A percentile compares a stretch with the other conserved stretches of the same genome.
phyloP scores from a whole-genome alignment of 2,329 filamentous ascomycete genomes.

The Neonectria ditissima region DNA sequence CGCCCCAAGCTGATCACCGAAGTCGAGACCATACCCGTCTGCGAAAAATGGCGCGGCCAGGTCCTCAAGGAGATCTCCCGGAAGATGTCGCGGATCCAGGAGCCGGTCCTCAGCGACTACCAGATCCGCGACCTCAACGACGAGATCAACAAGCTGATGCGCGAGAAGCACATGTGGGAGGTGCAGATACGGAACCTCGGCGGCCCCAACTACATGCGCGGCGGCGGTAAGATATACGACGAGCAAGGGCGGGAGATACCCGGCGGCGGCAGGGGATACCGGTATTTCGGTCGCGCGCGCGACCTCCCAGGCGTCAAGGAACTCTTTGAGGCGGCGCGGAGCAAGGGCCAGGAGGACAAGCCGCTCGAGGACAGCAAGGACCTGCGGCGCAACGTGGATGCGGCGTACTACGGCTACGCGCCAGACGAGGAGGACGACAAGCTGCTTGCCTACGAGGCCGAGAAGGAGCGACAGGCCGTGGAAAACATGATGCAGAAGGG shows the following conservation, averaged over 20 bases:
- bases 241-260: slow-evolving; percentile 78
- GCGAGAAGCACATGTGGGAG: slow-evolving; percentile 99
- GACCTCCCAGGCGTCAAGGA: slow-evolving; percentile 97
- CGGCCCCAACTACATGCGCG: slow-evolving; percentile 96
- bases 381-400: slow-evolving; percentile 83
- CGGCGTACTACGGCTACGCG: slow-evolving; percentile 95
- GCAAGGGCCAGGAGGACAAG: slow-evolving; percentile 68
- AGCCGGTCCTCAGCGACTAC: slow-evolving; percentile 90
- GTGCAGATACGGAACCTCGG: slow-evolving; percentile 94
- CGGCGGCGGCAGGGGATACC: slow-evolving; percentile 87
- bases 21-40: slow-evolving; percentile 83
- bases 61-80: slow-evolving; percentile 97
- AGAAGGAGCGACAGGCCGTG: slow-evolving; percentile 85
- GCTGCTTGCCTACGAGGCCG: slow-evolving; percentile 81
- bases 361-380: slow-evolving; percentile 76
- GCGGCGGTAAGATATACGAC: slow-evolving; percentile 76
- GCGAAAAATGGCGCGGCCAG: slow-evolving; percentile 98
- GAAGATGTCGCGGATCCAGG: slow-evolving; percentile 97
- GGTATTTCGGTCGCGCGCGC: slow-evolving; percentile 90
- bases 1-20: slow-evolving; percentile 93
- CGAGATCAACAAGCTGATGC: slow-evolving; percentile 99
- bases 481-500: slow-evolving; percentile 73
- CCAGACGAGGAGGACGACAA: slow-evolving; percentile 90
- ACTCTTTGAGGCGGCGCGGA: slow-evolving; percentile 84
- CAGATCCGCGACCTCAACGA: slow-evolving; percentile 98